These are phyloP conservation scores for Ustulina deusta DNA, from an alignment of 2,329 filamentous ascomycete genomes.

Conservation along the genomic window DNA sequence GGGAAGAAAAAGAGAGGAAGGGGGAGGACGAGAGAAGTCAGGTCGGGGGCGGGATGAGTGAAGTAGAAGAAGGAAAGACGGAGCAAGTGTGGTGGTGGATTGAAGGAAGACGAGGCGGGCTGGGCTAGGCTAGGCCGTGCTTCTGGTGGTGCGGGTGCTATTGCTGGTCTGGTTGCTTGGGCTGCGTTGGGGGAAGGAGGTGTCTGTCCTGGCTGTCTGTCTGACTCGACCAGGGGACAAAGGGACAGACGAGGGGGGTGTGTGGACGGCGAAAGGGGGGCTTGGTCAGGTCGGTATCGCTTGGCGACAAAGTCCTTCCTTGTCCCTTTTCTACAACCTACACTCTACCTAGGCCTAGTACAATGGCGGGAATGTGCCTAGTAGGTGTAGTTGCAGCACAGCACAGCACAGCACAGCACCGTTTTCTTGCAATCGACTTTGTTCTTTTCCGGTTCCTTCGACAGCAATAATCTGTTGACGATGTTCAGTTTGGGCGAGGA, in stretches of 20 bases:
- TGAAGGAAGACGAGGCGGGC: slow-evolving; percentile 26
- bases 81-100: slow-evolving; percentile 20
- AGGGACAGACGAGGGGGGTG: slow-evolving; percentile 36
- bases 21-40: slow-evolving; percentile 33
- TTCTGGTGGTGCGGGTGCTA: slow-evolving; percentile 4
- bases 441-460: not conserved
- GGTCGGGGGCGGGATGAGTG: slow-evolving; percentile 16
- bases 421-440: not conserved
- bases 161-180: not conserved
- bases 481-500: not conserved
- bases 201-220: slow-evolving; percentile 13
- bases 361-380: not conserved
- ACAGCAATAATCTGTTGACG: not conserved
- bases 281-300: slow-evolving; percentile 31
- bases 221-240: slow-evolving; percentile 31
- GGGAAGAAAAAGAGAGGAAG: slow-evolving; percentile 50
- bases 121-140: slow-evolving; percentile 27
- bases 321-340: slow-evolving; percentile 29
- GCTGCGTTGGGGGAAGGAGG: not conserved
- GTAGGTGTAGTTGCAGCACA: not conserved
- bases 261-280: slow-evolving; percentile 32
- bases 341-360: slow-evolving; percentile 1
- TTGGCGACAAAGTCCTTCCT: slow-evolving; percentile 39
- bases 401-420: not conserved
- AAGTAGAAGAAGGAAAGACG: slow-evolving; percentile 20